Evolutionary conservation across 805 yeast genomes (phyloP), one percentile per base, ranked within the genome.

Genomic region (Saccharomycopsis sp.): DNA sequence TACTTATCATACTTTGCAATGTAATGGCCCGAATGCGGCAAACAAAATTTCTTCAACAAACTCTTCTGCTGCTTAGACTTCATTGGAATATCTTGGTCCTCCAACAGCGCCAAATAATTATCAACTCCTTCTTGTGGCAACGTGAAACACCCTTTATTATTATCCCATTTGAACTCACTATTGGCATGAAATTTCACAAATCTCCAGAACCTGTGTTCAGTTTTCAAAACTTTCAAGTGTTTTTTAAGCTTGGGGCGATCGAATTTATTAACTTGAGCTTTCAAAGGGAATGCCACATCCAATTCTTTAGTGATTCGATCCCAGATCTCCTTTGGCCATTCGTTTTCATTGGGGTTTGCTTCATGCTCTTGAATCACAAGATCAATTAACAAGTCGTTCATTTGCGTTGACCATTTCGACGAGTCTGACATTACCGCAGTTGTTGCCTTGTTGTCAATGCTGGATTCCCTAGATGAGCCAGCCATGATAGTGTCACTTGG

Each of bases 21-120:
- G 19, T 48, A 48, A 20, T 44, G 45, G 14, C 49, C 37, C 16
- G 45, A 40, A 33, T 44, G 45, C 11, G 43, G 44, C 6, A 41
- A 37, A 24, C 51, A 48, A 31, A 48, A 48, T 31, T 48, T 48
- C 29, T 48, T 48, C 20, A 48, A 27, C 51, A 48, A 48, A 9
- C 39, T 28, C 24, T 48, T 48, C 28, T 48, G 44, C 16, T 38
- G 22, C 31, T 37, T 41, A 21, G 36, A 48, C 27, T 38, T 33
- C 20, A 40, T 31, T 17, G 44, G 42, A n/a, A 48, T 36, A 34
- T 38, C 26, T 39, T 16, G 26, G 31, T 44, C 43, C 11, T 48
- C 51, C 4, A 41, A 27, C 8, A 41, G 19, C 3, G 43, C 40
- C 23, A 48, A 48, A 34, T 48, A 44, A 27, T 42, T 41, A 16